Evolutionary conservation across 176 grass and related monocot genomes (phyloP), one percentile per base, ranked within the genome.

Genomic region (Eragrostis nindensis): DNA sequence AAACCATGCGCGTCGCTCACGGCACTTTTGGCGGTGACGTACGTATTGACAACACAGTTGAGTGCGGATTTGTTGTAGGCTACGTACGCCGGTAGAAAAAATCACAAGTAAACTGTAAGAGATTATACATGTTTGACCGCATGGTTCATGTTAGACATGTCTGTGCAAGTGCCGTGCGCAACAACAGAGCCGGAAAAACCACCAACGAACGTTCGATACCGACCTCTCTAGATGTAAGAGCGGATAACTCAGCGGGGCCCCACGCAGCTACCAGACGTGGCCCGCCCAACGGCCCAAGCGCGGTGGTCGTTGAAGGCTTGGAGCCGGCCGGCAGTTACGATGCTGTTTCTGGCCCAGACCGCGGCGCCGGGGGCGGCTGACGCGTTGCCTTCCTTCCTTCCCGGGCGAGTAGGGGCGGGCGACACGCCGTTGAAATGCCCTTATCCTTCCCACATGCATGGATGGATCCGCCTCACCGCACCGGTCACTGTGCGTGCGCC

Each of bases 331-430:
- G 74, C 80, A 14, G 86, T 88, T 83, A 83, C 49, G 49, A 16
- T 67, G 66, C 74, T 25, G 59, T 78, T 78, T 78, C 47, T 41
- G 74, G 48, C 59, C 74, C 59, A 55, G 80, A 73, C 86, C 73
- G 47, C 54, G 43, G 53, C 42, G 57, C 60, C 61, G 12, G 42
- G 50, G 39, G 18, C n/a, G 41, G 26, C 15, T 75, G 62, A 61
- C 63, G 76, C 63, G 42, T 27, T 25, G 56, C 56, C 54, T 38
- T 54, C 68, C 12, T 71, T 59, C n/a, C n/a, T n/a, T n/a, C 70
- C 59, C 14, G 69, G 79, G 62, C 69, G 68, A 54, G 6, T 6
- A 19, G 4, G 18, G 50, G 6, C 66, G 66, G 3, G 1, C 22
- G 13, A 52, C 73, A 14, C 8, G 42, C 50, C 70, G 77, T 68